These are phyloP conservation scores for Botryosphaeria dothidea DNA, from an alignment of 2,329 filamentous ascomycete species.

Conservation along the genomic window DNA sequence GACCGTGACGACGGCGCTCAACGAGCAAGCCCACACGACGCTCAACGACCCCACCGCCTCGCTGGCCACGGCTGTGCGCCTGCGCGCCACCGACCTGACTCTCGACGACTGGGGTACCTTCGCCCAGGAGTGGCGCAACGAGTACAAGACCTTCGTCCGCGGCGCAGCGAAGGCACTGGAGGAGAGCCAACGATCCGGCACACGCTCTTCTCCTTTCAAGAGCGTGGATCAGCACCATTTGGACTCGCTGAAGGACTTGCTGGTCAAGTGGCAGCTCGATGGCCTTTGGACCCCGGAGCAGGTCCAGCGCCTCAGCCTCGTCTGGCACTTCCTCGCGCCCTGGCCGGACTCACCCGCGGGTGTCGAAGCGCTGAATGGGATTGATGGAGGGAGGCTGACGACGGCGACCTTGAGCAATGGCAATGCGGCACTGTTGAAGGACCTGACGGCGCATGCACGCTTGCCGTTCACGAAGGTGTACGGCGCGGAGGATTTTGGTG, in stretches of 20 bases:
- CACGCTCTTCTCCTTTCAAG: conserved; percentile 55
- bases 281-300: conserved; percentile 57
- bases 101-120: conserved; percentile 63
- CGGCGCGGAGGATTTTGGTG: conserved; percentile 69
- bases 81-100: conserved; percentile 53
- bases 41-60: conserved; percentile 49
- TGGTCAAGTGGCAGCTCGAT: conserved; percentile 56
- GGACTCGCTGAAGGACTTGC: conserved; percentile 60
- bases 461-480: conserved; percentile 65
- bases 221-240: conserved; percentile 73
- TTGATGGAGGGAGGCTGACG: conserved; percentile 39
- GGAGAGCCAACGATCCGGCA: background rate
- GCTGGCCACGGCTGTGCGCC: conserved; percentile 49
- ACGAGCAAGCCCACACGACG: conserved; percentile 47
- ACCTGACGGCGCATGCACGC: conserved; percentile 60
- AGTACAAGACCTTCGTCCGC: conserved; percentile 63
- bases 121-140: conserved; percentile 69
- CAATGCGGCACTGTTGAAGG: conserved; percentile 65
- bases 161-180: conserved; percentile 44
- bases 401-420: conserved; percentile 76
- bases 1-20: conserved; percentile 63
- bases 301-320: conserved; percentile 49
- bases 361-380: conserved; percentile 53
- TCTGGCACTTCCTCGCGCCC: conserved; percentile 72
- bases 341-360: conserved; percentile 67